Conservation (phyloP, 352 stramenopile species). For the Phytopythium delawarense region DNA sequence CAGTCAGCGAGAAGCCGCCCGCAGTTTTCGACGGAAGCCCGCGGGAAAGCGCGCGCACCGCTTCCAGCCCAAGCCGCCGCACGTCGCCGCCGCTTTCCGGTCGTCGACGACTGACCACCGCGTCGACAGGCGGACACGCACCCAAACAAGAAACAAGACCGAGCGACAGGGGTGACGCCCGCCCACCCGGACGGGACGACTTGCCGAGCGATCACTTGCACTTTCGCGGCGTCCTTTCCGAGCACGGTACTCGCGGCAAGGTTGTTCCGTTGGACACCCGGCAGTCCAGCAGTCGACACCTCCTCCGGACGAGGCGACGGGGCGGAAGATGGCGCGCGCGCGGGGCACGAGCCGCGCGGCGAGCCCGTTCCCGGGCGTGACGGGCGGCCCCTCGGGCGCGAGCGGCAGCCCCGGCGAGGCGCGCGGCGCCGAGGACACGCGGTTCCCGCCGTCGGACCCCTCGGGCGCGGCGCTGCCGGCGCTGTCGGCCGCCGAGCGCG, state of each 20-base stretch:
- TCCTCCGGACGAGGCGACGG: not conserved
- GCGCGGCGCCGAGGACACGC: slow-evolving; percentile 5
- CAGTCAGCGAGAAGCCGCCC: no score
- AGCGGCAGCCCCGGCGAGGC: not conserved
- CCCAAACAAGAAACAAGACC: not conserved
- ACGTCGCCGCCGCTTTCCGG: not conserved
- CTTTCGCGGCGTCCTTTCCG: slow-evolving; percentile 4
- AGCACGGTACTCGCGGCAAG: slow-evolving; percentile 6
- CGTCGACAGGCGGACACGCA: not conserved
- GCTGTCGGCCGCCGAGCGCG: slow-evolving; percentile 34
- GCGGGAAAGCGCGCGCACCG: not conserved
- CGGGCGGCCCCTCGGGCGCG: not conserved
- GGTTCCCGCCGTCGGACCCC: slow-evolving; percentile 7
- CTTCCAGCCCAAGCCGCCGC: not conserved
- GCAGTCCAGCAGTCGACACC: no score
- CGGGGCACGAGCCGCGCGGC: not conserved
- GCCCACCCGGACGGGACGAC: no score
- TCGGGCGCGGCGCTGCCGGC: slow-evolving; percentile 8
- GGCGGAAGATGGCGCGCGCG: not conserved
- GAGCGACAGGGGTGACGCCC: not conserved
- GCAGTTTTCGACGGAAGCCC: not conserved
- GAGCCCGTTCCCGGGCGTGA: slow-evolving; percentile 4
- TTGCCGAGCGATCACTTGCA: not conserved
- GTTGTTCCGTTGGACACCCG: not conserved
- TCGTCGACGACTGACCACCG: not conserved